Evolutionary conservation across 2,329 filamentous ascomycete genomes (phyloP).

Genomic region (Akanthomyces dipterigenus): DNA sequence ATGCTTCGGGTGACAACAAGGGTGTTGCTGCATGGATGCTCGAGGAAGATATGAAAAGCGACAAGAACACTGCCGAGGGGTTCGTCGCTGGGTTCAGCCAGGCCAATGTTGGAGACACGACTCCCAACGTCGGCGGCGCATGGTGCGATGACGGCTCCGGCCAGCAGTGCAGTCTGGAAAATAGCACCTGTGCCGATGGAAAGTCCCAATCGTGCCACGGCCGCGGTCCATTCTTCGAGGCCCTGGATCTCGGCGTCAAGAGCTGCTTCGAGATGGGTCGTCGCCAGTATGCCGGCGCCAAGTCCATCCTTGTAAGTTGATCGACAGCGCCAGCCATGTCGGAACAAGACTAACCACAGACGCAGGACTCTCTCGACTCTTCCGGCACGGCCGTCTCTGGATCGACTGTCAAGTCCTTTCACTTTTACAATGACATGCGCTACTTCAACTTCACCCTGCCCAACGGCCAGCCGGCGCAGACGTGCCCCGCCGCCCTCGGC

Average conservation of each 20-base stretch:
- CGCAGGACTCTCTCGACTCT: slow-evolving; percentile 47
- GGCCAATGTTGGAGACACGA: slow-evolving; percentile 84
- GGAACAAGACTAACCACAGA: neutral
- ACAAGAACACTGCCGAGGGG: slow-evolving; percentile 49
- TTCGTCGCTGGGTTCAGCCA: slow-evolving; percentile 93
- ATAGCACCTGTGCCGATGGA: slow-evolving; percentile 74
- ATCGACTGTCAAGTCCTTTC: slow-evolving; percentile 68
- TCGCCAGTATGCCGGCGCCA: slow-evolving; percentile 60
- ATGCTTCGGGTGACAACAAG: slow-evolving; percentile 90
- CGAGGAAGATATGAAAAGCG: slow-evolving; percentile 58
- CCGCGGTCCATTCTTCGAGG: slow-evolving; percentile 61
- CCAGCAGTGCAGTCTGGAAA: slow-evolving; percentile 64
- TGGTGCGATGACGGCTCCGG: slow-evolving; percentile 83
- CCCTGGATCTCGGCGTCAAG: slow-evolving; percentile 63
- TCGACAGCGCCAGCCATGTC: too few relatives aligned
- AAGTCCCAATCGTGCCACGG: slow-evolving; percentile 66
- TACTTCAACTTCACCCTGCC: slow-evolving; percentile 66
- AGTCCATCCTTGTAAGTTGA: slow-evolving; percentile 31
- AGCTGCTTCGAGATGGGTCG: slow-evolving; percentile 71
- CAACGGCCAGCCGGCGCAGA: slow-evolving; percentile 63
- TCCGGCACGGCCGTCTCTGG: slow-evolving; percentile 49
- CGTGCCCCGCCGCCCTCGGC: slow-evolving; percentile 81
- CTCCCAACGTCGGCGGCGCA: slow-evolving; percentile 79
- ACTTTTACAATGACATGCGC: slow-evolving; percentile 78
- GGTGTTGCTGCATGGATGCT: slow-evolving; percentile 83